Evolutionary conservation across 148 eudicot genomes (phyloP), one percentile per base, ranked within the genome.

Genomic region (Spergularia marina): DNA sequence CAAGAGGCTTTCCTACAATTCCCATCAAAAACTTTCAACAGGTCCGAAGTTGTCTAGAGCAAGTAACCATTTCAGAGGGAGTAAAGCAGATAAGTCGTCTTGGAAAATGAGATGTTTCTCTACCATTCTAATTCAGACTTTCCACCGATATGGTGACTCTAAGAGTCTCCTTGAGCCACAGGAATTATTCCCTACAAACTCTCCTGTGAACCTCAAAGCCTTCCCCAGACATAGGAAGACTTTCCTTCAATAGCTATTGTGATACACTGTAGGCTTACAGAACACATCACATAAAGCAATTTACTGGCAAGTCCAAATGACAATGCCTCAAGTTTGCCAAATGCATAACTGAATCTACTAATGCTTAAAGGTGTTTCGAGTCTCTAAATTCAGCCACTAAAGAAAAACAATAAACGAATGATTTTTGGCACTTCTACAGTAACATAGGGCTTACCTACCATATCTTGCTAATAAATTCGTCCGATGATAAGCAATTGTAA

Each of bases 401-500:
- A 41, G 30, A 52, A 40, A 10, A 61, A 52, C 20, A 61, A 9
- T 18, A 56, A 18, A 34, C 36, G 49, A 25, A 64, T 61, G 64
- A 76, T 20, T 73, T 16, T 54, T n/a, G 71, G 3, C 59, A 76
- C 47, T 69, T 67, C 12, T 39, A 72, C 49, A 39, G 17, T 21
- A 74, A 60, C 30, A 53, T 30, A 74, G 47, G 40, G 85, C 98
- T 92, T 92, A 95, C 99, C 99, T 92, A 92, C 96, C 97, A 84
- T 90, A 90, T 73, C 92, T 89, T 70, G 89, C 97, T 86, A 95
- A 87, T 66, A 95, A 84, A 84, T 92, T 92, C 18, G 97, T 89
- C 57, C 99, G 90, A 71, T 95, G 99, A 86, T 95, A 92, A 6
- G 94, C 87, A 70, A 95, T 84, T 20, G 99, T 95, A 64, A 95